Percentiles rank a stretch among this genome's conserved stretches.
Conservation (phyloP, 1,139 yeast genomes). For the Suhomyces ambrosiae region DNA sequence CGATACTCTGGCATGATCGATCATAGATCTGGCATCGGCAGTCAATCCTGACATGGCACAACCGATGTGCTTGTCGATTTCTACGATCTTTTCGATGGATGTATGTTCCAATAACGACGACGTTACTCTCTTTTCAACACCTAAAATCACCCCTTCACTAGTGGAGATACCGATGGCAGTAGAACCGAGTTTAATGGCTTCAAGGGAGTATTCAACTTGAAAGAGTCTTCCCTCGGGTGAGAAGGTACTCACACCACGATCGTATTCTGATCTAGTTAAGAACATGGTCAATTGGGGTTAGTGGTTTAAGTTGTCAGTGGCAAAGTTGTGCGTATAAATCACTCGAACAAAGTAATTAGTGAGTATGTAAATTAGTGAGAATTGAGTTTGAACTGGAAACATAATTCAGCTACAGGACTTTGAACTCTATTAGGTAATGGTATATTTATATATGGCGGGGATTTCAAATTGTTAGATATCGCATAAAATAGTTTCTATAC, state of each 20-base stretch:
- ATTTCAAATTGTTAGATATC: too few relatives aligned
- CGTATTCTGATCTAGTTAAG: slow-evolving; percentile 97
- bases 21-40: slow-evolving; percentile 98
- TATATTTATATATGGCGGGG: too few relatives aligned
- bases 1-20: slow-evolving; percentile 95
- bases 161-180: slow-evolving; percentile 98
- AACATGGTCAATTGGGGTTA: slow-evolving; percentile 56
- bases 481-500: too few relatives aligned
- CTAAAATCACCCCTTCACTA: slow-evolving; percentile 94
- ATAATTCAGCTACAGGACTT: too few relatives aligned
- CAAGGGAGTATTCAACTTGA: slow-evolving; percentile 97
- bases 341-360: too few relatives aligned
- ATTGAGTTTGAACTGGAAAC: too few relatives aligned
- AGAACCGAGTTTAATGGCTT: slow-evolving; percentile 94
- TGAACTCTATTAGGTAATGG: too few relatives aligned
- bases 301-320: too few relatives aligned
- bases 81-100: slow-evolving; percentile 94
- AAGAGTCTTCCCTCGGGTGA: slow-evolving; percentile 98
- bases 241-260: slow-evolving; percentile 97
- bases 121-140: slow-evolving; percentile 96
- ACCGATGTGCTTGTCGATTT: slow-evolving; percentile 91
- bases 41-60: slow-evolving; percentile 99
- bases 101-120: slow-evolving; percentile 88
- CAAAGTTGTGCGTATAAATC: slow-evolving; percentile 3
- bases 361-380: too few relatives aligned